Percentiles rank a stretch among this genome's conserved stretches.
Evolutionary conservation across 768 basidiomycete species (phyloP).

Genomic region (Macrolepiota fuliginosa): DNA sequence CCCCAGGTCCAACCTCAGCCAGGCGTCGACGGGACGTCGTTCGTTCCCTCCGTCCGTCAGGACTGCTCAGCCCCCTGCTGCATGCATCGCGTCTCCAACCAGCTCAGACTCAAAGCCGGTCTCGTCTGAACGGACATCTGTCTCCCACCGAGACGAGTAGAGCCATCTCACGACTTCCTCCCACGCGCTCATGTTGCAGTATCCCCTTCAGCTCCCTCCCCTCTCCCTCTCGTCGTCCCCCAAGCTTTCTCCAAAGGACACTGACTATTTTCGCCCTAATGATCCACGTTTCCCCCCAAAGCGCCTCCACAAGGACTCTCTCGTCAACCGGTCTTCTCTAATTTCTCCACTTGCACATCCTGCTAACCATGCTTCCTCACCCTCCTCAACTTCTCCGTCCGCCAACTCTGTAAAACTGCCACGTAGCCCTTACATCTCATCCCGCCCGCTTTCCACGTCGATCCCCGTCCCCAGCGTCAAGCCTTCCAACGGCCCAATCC

Average conservation of each 20-base stretch:
- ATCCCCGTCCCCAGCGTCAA: constrained; percentile 26
- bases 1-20: constrained; percentile 17
- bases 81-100: constrained; percentile 30
- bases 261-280: constrained; percentile 42
- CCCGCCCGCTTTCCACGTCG: constrained; percentile 29
- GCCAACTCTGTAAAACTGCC: constrained; percentile 32
- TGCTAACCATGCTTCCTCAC: constrained; percentile 31
- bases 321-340: constrained; percentile 25
- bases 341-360: constrained; percentile 27
- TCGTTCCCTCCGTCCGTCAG: constrained; percentile 17
- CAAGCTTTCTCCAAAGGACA: constrained; percentile 30
- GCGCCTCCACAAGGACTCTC: constrained; percentile 37
- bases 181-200: constrained; percentile 58
- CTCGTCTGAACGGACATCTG: constrained; percentile 44
- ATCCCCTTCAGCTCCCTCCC: constrained; percentile 42
- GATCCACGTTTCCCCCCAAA: constrained; percentile 30
- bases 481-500: constrained; percentile 22
- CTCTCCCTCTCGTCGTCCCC: constrained; percentile 34
- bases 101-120: constrained; percentile 55
- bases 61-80: constrained; percentile 20
- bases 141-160: constrained; percentile 24
- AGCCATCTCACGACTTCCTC: constrained; percentile 19
- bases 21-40: constrained; percentile 25
- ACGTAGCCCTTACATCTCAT: constrained; percentile 38
- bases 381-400: constrained; percentile 35